These are phyloP conservation scores for Lasiosphaeria miniovina DNA, from an alignment of 495 filamentous ascomycete species.

Conservation along the genomic window DNA sequence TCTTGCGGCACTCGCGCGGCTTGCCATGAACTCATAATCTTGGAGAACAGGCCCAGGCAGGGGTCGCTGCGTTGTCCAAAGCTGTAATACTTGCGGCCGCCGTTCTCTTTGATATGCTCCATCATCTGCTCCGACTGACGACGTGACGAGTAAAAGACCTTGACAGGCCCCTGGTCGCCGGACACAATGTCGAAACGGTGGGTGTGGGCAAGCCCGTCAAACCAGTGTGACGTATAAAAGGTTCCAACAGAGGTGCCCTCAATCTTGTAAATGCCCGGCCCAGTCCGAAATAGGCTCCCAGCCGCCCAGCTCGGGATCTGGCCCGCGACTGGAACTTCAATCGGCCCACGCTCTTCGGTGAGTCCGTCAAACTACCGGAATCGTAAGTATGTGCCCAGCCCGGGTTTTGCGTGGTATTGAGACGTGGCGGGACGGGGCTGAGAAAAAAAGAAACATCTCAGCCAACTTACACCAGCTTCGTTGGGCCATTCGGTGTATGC, in stretches of 20 bases:
- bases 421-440: too few species aligned
- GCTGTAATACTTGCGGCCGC: slow-evolving; percentile 42
- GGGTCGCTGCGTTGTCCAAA: slow-evolving; percentile 68
- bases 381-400: slow-evolving; percentile 2
- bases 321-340: slow-evolving; percentile 38
- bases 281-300: slow-evolving; percentile 70
- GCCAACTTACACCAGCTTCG: slow-evolving; percentile 39
- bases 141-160: slow-evolving; percentile 69
- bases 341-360: slow-evolving; percentile 43
- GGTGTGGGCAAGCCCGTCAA: slow-evolving; percentile 72
- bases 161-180: slow-evolving; percentile 25
- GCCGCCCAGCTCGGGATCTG: slow-evolving; percentile 44
- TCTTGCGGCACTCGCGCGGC: slow-evolving; percentile 3
- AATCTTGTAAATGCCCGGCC: slow-evolving; percentile 60
- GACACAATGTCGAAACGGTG: slow-evolving; percentile 67
- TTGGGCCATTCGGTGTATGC: slow-evolving; percentile 41
- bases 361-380: slow-evolving; percentile 44
- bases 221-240: slow-evolving; percentile 66
- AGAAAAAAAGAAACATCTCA: not conserved
- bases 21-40: slow-evolving; percentile 56
- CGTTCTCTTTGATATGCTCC: slow-evolving; percentile 52
- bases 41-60: slow-evolving; percentile 62
- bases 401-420: too few species aligned
- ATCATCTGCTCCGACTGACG: slow-evolving; percentile 56
- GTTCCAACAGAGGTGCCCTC: slow-evolving; percentile 54